These are phyloP conservation scores for Hymenoscyphus linearis DNA, from an alignment of 2,329 filamentous ascomycete genomes.

Conservation along the genomic window DNA sequence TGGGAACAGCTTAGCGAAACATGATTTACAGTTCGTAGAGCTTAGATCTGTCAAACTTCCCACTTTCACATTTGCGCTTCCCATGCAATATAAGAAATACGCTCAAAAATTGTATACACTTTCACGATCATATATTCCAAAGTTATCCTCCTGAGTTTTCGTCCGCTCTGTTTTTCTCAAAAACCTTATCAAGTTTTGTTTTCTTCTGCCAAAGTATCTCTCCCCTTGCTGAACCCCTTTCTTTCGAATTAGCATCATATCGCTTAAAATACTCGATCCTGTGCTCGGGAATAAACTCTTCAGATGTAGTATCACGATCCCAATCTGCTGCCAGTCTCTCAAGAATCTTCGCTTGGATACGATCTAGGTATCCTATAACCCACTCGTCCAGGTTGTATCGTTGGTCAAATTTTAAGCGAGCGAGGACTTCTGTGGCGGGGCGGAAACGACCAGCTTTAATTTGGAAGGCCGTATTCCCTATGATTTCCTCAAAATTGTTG, in stretches of 20 bases:
- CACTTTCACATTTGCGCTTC: no score
- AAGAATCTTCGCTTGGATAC: conserved; percentile 10
- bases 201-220: conserved; percentile 53
- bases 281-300: conserved; percentile 63
- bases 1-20: no score
- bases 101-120: no score
- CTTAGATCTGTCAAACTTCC: no score
- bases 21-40: no score
- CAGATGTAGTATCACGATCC: conserved; percentile 38
- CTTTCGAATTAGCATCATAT: conserved; percentile 44
- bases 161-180: no score
- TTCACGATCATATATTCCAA: no score
- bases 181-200: conserved; percentile 15
- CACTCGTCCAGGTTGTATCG: conserved; percentile 22
- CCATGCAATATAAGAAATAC: no score
- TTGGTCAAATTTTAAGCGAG: conserved; percentile 19
- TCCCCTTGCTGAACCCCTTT: conserved; percentile 19
- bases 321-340: conserved; percentile 17
- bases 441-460: conserved; percentile 11
- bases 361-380: conserved; percentile 22
- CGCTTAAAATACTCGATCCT: conserved; percentile 55
- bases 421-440: conserved; percentile 19
- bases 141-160: no score
- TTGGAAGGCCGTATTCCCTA: no score
- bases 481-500: no score